Percentiles rank a stretch among this genome's conserved stretches.
phyloP scores from a whole-genome alignment of 306 rosid species.

The Senna tora region DNA sequence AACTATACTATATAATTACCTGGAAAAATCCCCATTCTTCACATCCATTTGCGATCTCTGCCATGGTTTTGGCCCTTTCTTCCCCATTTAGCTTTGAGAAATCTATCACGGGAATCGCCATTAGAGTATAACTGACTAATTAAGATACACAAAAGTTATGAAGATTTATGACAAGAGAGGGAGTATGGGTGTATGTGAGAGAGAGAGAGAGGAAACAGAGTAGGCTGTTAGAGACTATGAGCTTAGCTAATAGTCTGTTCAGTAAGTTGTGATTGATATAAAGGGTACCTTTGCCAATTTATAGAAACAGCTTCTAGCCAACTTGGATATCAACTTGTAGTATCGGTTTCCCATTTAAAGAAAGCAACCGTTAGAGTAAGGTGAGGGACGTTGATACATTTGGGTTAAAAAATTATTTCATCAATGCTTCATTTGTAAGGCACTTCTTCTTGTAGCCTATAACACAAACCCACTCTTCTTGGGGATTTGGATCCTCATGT shows the following conservation, averaged over 20 bases:
- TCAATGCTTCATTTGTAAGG: conserved; percentile 59
- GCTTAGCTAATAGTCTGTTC: conserved; percentile 34
- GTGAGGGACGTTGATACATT: conserved; percentile 64
- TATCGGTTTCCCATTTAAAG: conserved; percentile 35
- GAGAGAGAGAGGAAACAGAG: conserved; percentile 17
- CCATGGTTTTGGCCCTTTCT: conserved; percentile 77
- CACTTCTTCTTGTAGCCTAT: conserved; percentile 42
- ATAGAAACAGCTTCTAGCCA: conserved; percentile 65
- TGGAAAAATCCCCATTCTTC: conserved; percentile 99
- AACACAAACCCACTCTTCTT: conserved; percentile 50
- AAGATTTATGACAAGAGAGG: conserved; percentile 8
- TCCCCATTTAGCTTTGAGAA: conserved; percentile 83
- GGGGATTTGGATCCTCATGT: too few relatives aligned
- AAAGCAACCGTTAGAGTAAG: conserved; percentile 62
- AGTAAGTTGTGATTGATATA: conserved; percentile 43
- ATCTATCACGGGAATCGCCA: conserved; percentile 93
- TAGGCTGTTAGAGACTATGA: conserved; percentile 1
- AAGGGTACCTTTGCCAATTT: conserved; percentile 51
- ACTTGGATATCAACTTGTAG: conserved; percentile 34
- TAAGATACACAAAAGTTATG: conserved; percentile 27
- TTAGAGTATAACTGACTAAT: conserved; percentile 17
- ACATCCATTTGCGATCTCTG: conserved; percentile 75
- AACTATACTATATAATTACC: conserved; percentile 46
- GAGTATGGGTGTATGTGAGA: too few relatives aligned
- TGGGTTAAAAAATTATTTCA: conserved; percentile 33